A percentile compares a stretch with the other conserved stretches of the same genome.
Conservation (phyloP, 208 protist genomes). For the Acanthamoeba royreba region DNA sequence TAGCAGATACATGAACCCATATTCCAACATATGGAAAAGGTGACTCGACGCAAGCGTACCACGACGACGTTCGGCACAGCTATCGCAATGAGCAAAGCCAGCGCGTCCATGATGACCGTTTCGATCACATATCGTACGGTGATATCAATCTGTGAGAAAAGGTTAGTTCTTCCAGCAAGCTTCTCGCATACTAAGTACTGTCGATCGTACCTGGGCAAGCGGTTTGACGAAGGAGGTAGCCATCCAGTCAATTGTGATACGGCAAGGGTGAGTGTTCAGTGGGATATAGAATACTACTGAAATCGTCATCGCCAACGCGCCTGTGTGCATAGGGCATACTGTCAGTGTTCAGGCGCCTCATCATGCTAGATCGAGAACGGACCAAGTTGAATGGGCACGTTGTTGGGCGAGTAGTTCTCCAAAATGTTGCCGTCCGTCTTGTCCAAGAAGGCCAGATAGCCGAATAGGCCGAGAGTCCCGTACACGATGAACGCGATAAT, state of each 20-base stretch:
- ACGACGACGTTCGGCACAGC: slow-evolving; percentile 27
- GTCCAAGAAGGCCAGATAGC: slow-evolving; percentile 22
- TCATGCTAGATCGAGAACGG: not conserved
- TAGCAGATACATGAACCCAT: not conserved
- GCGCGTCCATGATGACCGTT: not conserved
- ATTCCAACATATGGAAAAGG: too few relatives aligned
- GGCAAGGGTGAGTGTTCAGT: slow-evolving; percentile 30
- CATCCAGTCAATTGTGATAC: slow-evolving; percentile 42
- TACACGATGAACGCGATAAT: slow-evolving; percentile 4
- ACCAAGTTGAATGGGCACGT: slow-evolving; percentile 7
- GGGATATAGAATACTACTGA: slow-evolving; percentile 43
- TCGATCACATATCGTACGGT: not conserved
- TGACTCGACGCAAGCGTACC: not conserved
- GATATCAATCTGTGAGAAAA: not conserved
- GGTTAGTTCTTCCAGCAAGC: not conserved
- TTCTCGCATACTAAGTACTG: not conserved
- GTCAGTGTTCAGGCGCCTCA: too few relatives aligned
- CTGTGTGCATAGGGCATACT: not conserved
- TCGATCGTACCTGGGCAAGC: too few relatives aligned
- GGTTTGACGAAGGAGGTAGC: not conserved
- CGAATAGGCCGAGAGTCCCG: not conserved
- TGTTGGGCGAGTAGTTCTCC: not conserved
- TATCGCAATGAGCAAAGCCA: not conserved
- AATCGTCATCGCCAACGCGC: slow-evolving; percentile 11
- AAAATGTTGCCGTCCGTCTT: slow-evolving; percentile 38